Evolutionary conservation across 768 basidiomycete species (phyloP).

Genomic region (Roridomyces roridus): DNA sequence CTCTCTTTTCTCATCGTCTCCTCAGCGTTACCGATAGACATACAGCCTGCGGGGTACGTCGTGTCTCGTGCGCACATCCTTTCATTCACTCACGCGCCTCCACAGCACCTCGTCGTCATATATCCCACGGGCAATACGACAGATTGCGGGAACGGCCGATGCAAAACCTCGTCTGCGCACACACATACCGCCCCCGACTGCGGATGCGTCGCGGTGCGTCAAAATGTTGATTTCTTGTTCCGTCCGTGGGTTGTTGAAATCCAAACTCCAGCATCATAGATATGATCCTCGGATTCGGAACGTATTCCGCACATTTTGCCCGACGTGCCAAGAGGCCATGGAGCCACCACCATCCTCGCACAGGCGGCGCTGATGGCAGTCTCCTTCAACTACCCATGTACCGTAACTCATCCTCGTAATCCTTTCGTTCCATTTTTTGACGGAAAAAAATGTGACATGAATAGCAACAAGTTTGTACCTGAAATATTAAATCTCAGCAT

Average conservation of each 20-base stretch:
- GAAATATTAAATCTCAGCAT: too few species aligned
- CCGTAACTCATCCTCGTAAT: too few species aligned
- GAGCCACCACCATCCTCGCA: slow-evolving; percentile 3
- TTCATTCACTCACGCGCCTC: neutral
- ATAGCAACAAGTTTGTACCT: too few species aligned
- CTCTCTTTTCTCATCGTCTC: neutral
- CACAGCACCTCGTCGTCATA: slow-evolving; percentile 15
- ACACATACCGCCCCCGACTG: slow-evolving; percentile 16
- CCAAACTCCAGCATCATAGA: slow-evolving; percentile 3
- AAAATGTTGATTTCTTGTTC: neutral
- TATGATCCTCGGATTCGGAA: slow-evolving; percentile 17
- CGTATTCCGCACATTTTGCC: slow-evolving; percentile 17
- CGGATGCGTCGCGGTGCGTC: slow-evolving; percentile 18
- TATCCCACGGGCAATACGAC: slow-evolving; percentile 15
- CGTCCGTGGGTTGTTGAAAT: neutral
- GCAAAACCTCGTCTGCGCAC: slow-evolving; percentile 18
- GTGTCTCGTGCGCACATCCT: neutral
- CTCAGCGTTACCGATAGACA: slow-evolving; percentile 19
- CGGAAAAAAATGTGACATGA: too few species aligned
- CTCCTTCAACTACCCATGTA: too few species aligned
- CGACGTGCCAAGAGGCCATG: slow-evolving; percentile 14
- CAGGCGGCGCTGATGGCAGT: slow-evolving; percentile 8
- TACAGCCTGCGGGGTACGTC: slow-evolving; percentile 9
- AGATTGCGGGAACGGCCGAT: slow-evolving; percentile 15
- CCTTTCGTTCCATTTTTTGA: neutral